phyloP scores from a whole-genome alignment of 345 rosid species.

The Garcia nutans region DNA sequence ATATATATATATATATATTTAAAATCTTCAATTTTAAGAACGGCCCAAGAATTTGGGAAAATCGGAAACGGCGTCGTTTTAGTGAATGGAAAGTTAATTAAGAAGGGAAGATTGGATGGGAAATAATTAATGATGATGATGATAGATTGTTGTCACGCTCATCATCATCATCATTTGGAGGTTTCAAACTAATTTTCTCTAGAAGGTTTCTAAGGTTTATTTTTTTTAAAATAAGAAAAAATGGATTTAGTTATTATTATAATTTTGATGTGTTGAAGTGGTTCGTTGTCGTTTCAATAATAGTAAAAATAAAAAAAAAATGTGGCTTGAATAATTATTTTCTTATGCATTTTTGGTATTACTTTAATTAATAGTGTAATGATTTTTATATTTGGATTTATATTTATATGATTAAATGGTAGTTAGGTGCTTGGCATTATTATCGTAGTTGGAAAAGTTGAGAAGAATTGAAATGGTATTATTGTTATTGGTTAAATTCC shows the following conservation, averaged over 20 bases:
- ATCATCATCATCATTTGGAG: slow-evolving; percentile 31
- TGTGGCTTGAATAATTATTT: too few species aligned
- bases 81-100: not conserved
- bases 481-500: too few species aligned
- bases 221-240: too few species aligned
- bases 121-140: slow-evolving; percentile 39
- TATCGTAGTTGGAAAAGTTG: too few species aligned
- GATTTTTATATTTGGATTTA: too few species aligned
- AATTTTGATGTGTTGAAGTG: not conserved
- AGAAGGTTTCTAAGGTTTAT: not conserved
- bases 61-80: slow-evolving; percentile 30
- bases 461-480: too few species aligned
- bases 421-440: too few species aligned
- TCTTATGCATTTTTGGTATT: too few species aligned
- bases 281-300: too few species aligned
- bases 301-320: too few species aligned
- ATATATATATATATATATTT: not conserved
- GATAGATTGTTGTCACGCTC: slow-evolving; percentile 63
- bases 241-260: not conserved
- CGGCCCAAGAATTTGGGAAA: not conserved
- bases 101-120: not conserved
- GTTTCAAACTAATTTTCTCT: not conserved
- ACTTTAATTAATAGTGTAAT: too few species aligned
- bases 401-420: too few species aligned
- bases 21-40: not conserved